These are phyloP conservation scores for Cryphonectria nitschkei DNA, from an alignment of 2,329 filamentous ascomycete species.

Conservation along the genomic window DNA sequence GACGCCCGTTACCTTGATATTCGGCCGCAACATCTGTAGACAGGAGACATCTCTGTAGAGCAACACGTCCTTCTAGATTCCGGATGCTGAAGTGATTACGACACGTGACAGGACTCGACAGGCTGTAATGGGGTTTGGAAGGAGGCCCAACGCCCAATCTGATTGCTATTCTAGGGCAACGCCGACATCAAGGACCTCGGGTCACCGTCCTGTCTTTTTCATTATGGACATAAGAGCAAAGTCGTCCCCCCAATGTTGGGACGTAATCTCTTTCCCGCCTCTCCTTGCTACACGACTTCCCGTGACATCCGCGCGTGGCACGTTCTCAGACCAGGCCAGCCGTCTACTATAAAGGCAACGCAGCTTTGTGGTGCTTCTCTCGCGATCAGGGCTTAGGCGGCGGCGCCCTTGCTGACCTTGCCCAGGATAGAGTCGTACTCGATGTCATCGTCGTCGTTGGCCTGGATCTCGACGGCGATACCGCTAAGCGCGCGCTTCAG, in stretches of 20 bases:
- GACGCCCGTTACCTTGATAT: not conserved
- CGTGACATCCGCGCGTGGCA: constrained; percentile 14
- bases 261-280: constrained; percentile 13
- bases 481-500: constrained; percentile 80
- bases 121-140: constrained; percentile 3
- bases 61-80: not conserved
- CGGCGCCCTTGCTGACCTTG: constrained; percentile 65
- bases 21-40: not conserved
- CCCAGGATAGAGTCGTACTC: constrained; percentile 74
- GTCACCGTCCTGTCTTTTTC: constrained; percentile 22
- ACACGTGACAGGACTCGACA: not conserved
- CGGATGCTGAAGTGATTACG: not conserved
- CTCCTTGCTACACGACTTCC: constrained; percentile 5
- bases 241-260: constrained; percentile 21
- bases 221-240: constrained; percentile 28
- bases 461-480: constrained; percentile 77
- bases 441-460: constrained; percentile 82
- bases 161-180: constrained; percentile 28
- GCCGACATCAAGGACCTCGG: constrained; percentile 24
- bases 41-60: not conserved
- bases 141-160: constrained; percentile 23
- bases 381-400: constrained; percentile 34
- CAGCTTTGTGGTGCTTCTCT: constrained; percentile 18
- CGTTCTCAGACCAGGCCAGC: constrained; percentile 9
- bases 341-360: constrained; percentile 26